phyloP scores from a whole-genome alignment of 306 rosid genomes.

The Crataegus laevigata region DNA sequence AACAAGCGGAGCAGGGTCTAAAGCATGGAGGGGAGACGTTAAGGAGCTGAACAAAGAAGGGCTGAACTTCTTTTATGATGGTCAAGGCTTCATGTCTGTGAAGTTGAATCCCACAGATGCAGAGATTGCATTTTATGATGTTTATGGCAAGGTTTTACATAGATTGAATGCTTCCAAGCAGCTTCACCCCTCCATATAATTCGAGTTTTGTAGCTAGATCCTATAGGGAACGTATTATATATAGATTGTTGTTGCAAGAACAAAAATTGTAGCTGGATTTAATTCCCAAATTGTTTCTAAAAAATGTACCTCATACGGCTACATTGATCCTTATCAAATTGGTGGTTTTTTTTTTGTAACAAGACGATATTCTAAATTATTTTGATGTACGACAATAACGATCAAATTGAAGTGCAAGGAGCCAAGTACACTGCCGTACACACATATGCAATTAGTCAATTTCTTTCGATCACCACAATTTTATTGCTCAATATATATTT shows the following conservation, averaged over 20 bases:
- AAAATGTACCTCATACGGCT: not conserved
- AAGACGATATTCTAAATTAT: too few species aligned
- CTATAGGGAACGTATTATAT: not conserved
- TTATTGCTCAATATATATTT: not conserved
- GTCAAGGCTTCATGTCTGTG: constrained; percentile 75
- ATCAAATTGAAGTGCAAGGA: too few species aligned
- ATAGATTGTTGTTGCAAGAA: not conserved
- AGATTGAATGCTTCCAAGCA: constrained; percentile 31
- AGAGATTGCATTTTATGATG: constrained; percentile 45
- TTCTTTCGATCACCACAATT: not conserved
- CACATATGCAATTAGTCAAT: too few species aligned
- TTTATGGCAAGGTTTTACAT: constrained; percentile 49
- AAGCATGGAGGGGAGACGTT: constrained; percentile 58
- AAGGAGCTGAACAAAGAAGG: constrained; percentile 27
- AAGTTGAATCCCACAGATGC: constrained; percentile 33
- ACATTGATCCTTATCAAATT: not conserved
- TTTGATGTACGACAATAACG: too few species aligned
- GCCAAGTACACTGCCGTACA: too few species aligned
- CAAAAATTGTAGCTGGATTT: not conserved
- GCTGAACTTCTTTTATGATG: constrained; percentile 57
- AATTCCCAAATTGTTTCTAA: not conserved
- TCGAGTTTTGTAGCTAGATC: not conserved
- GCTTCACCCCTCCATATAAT: constrained; percentile 8
- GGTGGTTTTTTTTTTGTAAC: not conserved
- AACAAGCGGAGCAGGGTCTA: constrained; percentile 86